A percentile compares a stretch with the other conserved stretches of the same genome.
phyloP scores from a whole-genome alignment of 73 alveolate genomes.

The Halteria grandinella region DNA sequence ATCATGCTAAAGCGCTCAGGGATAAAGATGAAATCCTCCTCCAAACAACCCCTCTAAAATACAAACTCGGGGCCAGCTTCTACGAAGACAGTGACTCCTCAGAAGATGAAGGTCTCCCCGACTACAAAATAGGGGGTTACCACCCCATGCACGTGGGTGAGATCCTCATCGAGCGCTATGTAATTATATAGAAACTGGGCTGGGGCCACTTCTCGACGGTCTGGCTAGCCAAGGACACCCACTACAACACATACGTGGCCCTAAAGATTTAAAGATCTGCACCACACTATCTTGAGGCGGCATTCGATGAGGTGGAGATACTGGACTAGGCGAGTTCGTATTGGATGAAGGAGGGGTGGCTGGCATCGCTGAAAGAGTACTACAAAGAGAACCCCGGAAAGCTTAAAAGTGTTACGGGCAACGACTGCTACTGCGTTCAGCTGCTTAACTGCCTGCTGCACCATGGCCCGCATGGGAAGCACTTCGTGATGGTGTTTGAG shows the following conservation, averaged over 20 bases:
- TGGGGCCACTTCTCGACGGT: slow-evolving; percentile 99
- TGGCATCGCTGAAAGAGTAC: slow-evolving; percentile 75
- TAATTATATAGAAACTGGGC: slow-evolving; percentile 93
- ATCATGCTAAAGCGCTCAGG: neutral
- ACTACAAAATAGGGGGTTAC: slow-evolving; percentile 96
- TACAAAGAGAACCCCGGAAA: slow-evolving; percentile 65
- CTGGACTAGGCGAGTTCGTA: slow-evolving; percentile 88
- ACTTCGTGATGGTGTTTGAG: slow-evolving; percentile 88
- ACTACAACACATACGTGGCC: slow-evolving; percentile 87
- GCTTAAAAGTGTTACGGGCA: slow-evolving; percentile 37
- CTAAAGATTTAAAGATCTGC: slow-evolving; percentile 96
- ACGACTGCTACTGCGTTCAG: slow-evolving; percentile 87
- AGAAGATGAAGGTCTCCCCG: slow-evolving; percentile 95
- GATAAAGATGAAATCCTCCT: slow-evolving; percentile 20
- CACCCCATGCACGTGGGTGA: slow-evolving; percentile 98
- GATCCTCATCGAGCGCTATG: slow-evolving; percentile 92
- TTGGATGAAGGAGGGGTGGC: slow-evolving; percentile 85
- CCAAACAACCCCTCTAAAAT: slow-evolving; percentile 29
- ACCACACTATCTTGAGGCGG: slow-evolving; percentile 97
- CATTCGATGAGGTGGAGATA: slow-evolving; percentile 98
- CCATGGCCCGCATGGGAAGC: slow-evolving; percentile 90
- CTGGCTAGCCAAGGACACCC: slow-evolving; percentile 95
- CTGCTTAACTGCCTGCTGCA: slow-evolving; percentile 88
- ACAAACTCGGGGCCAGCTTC: slow-evolving; percentile 33
- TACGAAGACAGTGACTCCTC: slow-evolving; percentile 80